Evolutionary conservation across 2,329 filamentous ascomycete genomes (phyloP), one percentile per base, ranked within the genome.

Genomic region (Zasmidium cellare): DNA sequence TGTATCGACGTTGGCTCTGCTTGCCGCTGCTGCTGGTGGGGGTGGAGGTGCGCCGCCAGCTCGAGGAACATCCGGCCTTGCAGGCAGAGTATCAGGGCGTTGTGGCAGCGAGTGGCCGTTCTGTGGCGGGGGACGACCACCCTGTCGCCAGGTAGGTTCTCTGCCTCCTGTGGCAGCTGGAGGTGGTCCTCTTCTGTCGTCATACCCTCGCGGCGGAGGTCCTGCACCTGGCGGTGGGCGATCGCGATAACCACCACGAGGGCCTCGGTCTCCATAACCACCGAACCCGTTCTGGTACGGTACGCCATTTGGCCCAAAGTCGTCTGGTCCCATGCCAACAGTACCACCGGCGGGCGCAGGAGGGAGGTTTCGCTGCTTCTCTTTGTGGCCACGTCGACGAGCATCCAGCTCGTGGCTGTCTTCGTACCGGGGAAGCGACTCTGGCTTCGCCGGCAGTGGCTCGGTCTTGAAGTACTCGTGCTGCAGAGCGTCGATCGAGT

Each of bases 381-480:
- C 89, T 65, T 96, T 88, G 67, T 65, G 62, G 54, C 92, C 93
- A 75, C 93, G 96, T 72, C 92, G 86, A 51, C 93, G 85, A 6
- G 70, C 58, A 72, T 99, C 94, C n/a, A 97, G 80, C 74, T 99
- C 94, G 75, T 99, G 94, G 46, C 92, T 96, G 69, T 97, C 93
- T 71, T 96, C 91, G 69, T 96, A 97, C 16, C 80, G 84, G 1
- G 94, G 94, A n/a, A 99, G 83, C 51, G 97, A 92, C 63, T 89
- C 87, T 1, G 94, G 91, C 55, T 84, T 84, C 41, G 92, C 87
- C 9, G 94, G 94, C 3, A 89, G 79, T 3, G 94, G 94, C 1
- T 83, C 76, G 56, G 85, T 89, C 61, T 85, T 87, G 78, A 99
- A 97, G 75, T 97, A 99, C 1, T 91, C 87, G 69, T 99, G 94